phyloP scores from a whole-genome alignment of 2,329 filamentous ascomycete genomes.

The Trichoderma asperellum region DNA sequence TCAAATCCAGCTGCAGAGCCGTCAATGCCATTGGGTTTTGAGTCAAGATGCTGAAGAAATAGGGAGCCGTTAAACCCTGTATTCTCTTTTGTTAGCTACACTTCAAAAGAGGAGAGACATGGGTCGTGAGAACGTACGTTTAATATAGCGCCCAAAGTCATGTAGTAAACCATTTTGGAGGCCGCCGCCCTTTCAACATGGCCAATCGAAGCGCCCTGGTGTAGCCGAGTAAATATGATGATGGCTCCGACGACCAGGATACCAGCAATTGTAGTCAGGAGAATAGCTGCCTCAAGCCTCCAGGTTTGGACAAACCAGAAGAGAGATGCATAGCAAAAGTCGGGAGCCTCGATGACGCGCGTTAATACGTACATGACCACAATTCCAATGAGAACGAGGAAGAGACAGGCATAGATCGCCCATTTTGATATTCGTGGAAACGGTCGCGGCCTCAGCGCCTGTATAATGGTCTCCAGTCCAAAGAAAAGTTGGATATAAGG shows the following conservation, averaged over 20 bases:
- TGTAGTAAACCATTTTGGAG: slow-evolving; percentile 71
- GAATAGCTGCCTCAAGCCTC: slow-evolving; percentile 58
- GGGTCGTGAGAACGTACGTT: slow-evolving; percentile 52
- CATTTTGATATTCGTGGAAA: slow-evolving; percentile 65
- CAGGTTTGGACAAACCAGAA: slow-evolving; percentile 69
- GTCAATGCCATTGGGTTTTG: slow-evolving; percentile 45
- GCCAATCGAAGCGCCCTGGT: slow-evolving; percentile 58
- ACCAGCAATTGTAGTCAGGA: slow-evolving; percentile 56
- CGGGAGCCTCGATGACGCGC: slow-evolving; percentile 56
- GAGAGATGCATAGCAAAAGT: slow-evolving; percentile 68
- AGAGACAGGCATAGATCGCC: slow-evolving; percentile 49
- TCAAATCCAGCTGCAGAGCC: slow-evolving; percentile 47
- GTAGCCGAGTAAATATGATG: slow-evolving; percentile 61
- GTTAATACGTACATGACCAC: slow-evolving; percentile 64
- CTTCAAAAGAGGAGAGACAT: not conserved
- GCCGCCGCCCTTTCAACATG: slow-evolving; percentile 64
- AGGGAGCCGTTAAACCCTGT: slow-evolving; percentile 64
- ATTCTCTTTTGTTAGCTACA: not conserved
- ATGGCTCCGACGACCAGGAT: slow-evolving; percentile 55
- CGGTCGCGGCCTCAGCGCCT: slow-evolving; percentile 57
- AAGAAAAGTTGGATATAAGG: slow-evolving; percentile 70
- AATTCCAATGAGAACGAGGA: slow-evolving; percentile 47
- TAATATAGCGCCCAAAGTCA: slow-evolving; percentile 59
- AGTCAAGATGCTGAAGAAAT: slow-evolving; percentile 63
- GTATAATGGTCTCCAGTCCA: slow-evolving; percentile 62